Conservation (phyloP, 139 green algal species). For the Gonium pectorale region DNA sequence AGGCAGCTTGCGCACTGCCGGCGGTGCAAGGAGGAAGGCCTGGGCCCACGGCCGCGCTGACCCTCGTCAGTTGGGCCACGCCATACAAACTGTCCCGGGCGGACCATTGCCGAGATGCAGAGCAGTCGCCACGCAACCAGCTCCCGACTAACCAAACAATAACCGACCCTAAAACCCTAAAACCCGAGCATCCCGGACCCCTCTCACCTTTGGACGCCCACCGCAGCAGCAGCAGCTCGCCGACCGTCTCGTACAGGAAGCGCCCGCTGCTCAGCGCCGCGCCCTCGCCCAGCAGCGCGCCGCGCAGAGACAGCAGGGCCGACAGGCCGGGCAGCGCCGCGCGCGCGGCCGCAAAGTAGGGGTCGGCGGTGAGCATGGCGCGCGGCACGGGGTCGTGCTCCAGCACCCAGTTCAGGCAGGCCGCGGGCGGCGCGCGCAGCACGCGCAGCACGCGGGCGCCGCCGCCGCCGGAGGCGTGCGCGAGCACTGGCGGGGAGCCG, state of each 20-base stretch:
- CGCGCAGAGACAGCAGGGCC: conserved; percentile 58
- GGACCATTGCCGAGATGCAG: too few relatives aligned
- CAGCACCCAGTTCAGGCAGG: conserved; percentile 71
- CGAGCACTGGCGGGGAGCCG: conserved; percentile 74
- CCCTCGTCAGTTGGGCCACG: too few relatives aligned
- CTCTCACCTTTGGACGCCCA: conserved; percentile 2
- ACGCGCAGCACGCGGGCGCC: conserved; percentile 51
- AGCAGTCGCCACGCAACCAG: too few relatives aligned
- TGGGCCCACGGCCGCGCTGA: too few relatives aligned
- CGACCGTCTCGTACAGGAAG: conserved; percentile 70
- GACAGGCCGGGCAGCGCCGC: conserved; percentile 6
- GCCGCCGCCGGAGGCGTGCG: conserved; percentile 56
- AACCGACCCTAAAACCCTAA: too few relatives aligned
- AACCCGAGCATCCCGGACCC: background rate
- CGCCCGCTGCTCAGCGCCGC: conserved; percentile 54
- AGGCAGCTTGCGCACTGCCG: too few relatives aligned
- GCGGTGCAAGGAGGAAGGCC: too few relatives aligned
- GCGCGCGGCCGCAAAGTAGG: conserved; percentile 60
- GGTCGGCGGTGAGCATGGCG: conserved; percentile 73
- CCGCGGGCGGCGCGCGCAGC: conserved; percentile 9
- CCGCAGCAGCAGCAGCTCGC: conserved; percentile 45
- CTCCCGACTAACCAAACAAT: too few relatives aligned
- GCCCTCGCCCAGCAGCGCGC: conserved; percentile 53
- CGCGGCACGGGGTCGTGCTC: conserved; percentile 75
- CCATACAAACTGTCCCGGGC: too few relatives aligned